Conservation (phyloP, 148 eudicot genomes). For the Fallopia convolvulus region DNA sequence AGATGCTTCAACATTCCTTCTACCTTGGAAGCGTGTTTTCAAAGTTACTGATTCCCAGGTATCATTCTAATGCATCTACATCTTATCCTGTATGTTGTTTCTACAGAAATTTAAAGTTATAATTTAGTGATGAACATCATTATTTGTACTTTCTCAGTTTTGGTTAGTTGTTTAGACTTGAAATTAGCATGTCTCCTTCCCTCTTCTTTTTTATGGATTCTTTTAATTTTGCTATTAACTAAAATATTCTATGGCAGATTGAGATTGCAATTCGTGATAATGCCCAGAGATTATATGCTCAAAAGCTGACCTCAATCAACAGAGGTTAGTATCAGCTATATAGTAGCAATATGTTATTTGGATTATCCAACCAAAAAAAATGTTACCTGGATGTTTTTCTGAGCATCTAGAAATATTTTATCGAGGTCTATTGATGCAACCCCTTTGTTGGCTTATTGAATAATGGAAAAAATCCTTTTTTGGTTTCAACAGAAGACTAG, state of each 20-base stretch:
- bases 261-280: constrained; percentile 95
- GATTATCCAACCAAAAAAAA: too few relatives aligned
- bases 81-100: neutral
- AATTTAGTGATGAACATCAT: neutral
- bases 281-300: constrained; percentile 82
- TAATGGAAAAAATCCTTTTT: neutral
- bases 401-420: neutral
- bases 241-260: constrained; percentile 41
- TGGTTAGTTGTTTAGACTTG: neutral
- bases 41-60: constrained; percentile 90
- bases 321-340: constrained; percentile 40
- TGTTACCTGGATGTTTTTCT: neutral
- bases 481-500: neutral
- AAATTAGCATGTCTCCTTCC: neutral
- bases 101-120: neutral
- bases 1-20: constrained; percentile 81
- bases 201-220: neutral
- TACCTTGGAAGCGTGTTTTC: constrained; percentile 98
- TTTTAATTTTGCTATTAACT: neutral
- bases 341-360: neutral
- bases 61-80: constrained; percentile 5
- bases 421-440: neutral
- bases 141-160: neutral
- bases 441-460: neutral
- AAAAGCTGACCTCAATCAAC: constrained; percentile 53